Evolutionary conservation across 2,329 filamentous ascomycete species (phyloP).

Genomic region (Ascochyta pisi): DNA sequence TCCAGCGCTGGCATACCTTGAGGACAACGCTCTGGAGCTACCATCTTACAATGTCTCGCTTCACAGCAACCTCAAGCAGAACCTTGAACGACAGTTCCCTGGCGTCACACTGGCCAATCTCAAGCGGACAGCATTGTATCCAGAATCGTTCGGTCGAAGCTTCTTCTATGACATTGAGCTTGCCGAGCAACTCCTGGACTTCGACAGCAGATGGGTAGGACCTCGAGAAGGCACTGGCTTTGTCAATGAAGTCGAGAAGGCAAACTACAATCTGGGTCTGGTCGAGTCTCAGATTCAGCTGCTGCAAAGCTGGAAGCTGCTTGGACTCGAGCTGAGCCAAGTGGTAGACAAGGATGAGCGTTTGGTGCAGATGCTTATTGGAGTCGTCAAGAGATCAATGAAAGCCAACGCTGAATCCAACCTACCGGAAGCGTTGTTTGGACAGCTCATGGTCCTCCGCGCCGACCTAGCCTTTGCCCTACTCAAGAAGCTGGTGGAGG

Average conservation of each 20-base stretch:
- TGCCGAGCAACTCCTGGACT: conserved; percentile 76
- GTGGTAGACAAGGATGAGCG: conserved; percentile 60
- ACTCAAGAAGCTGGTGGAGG: conserved; percentile 76
- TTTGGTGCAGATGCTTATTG: conserved; percentile 73
- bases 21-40: conserved; percentile 79
- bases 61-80: conserved; percentile 83
- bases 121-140: conserved; percentile 74
- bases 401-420: conserved; percentile 75
- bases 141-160: conserved; percentile 70
- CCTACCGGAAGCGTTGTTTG: conserved; percentile 81
- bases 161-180: conserved; percentile 86
- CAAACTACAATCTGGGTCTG: conserved; percentile 88
- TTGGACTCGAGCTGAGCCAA: conserved; percentile 84
- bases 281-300: conserved; percentile 90
- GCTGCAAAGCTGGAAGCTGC: conserved; percentile 86
- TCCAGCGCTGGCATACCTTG: conserved; percentile 77
- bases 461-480: conserved; percentile 83
- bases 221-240: conserved; percentile 71
- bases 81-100: conserved; percentile 79
- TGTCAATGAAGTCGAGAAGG: conserved; percentile 79
- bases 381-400: conserved; percentile 79
- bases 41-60: conserved; percentile 85
- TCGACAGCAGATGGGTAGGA: conserved; percentile 76
- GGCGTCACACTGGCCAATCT: conserved; percentile 78
- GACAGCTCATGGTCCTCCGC: conserved; percentile 75